Evolutionary conservation across 2,329 filamentous ascomycete species (phyloP), one percentile per base, ranked within the genome.

Genomic region (Aspergillus cejpii): DNA sequence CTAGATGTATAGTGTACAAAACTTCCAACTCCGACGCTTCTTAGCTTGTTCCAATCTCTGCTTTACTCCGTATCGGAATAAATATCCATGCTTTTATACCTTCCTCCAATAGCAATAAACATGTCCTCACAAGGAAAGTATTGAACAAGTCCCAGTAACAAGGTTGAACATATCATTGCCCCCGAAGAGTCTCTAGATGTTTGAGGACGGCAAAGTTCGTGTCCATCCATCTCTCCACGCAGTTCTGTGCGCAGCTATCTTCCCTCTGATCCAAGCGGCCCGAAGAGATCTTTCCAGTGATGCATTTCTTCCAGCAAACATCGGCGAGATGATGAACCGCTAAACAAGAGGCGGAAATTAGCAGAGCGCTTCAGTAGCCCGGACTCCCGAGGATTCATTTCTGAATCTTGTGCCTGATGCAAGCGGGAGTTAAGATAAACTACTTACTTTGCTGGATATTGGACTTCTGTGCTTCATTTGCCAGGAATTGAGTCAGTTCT

Each of bases 301-400:
- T 76, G 75, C 92, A 98, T 74, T 96, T 97, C 64, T 83, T 88
- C 83, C 90, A 98, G 79, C 92, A 98, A 49, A 85, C 79, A 59
- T 92, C 85, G 34, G 80, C 81, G 27, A 85, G 71, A 54, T 71
- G 70, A 67, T 85, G 82, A 48, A 84, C 78, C n/a, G 75, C 81
- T 81, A 27, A n/a, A 31, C n/a, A 23, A 28, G 15, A 45, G 17
- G 19, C 44, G 20, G 14, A 14, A n/a, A 43, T 56, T 41, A 54
- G 52, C 34, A 21, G 26, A 20, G 14, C 7, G n/a, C 17, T 21
- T 15, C 20, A 34, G 17, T 10, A 17, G 11, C 5, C 31, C 31
- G 17, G 11, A 34, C 17, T 15, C 11, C 31, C 31, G 14, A 17
- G 3, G 4, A 6, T 19, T 11, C 17, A 11, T 10, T 8, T 11